Conservation (phyloP, 208 protist species). For the Vickermania spadyakhi region DNA sequence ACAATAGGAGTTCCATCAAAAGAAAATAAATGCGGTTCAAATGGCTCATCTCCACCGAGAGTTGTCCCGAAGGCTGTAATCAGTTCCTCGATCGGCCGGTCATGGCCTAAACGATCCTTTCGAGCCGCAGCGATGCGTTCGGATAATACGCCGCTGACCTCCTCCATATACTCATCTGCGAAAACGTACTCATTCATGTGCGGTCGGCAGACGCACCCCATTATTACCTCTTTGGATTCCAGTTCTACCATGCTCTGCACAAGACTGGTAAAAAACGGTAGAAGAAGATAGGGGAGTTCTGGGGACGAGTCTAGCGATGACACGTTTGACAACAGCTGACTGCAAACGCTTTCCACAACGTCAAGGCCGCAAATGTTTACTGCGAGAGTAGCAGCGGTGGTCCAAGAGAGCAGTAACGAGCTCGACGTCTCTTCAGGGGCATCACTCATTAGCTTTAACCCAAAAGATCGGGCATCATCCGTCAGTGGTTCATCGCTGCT, state of each 20-base stretch:
- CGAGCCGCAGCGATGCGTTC: neutral
- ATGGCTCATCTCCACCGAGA: neutral
- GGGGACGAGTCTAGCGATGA: neutral
- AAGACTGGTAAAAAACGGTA: neutral
- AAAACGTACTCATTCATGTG: neutral
- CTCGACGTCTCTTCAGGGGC: neutral
- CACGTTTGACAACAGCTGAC: neutral
- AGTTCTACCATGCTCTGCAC: neutral
- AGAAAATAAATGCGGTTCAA: neutral
- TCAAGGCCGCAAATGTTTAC: neutral
- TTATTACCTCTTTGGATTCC: neutral
- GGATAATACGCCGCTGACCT: neutral
- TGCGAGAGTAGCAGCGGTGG: neutral
- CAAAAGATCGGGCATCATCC: neutral
- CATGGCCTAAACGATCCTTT: neutral
- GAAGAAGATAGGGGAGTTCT: neutral
- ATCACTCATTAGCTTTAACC: neutral
- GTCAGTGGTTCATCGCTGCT: neutral
- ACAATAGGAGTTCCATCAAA: neutral
- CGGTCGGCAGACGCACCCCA: neutral
- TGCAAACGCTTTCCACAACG: neutral
- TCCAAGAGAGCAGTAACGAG: neutral
- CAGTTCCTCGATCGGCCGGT: neutral
- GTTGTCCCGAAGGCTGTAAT: neutral
- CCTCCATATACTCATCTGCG: neutral